Evolutionary conservation across 768 basidiomycete genomes (phyloP), one percentile per base, ranked within the genome.

Genomic region (Collybia sp.): DNA sequence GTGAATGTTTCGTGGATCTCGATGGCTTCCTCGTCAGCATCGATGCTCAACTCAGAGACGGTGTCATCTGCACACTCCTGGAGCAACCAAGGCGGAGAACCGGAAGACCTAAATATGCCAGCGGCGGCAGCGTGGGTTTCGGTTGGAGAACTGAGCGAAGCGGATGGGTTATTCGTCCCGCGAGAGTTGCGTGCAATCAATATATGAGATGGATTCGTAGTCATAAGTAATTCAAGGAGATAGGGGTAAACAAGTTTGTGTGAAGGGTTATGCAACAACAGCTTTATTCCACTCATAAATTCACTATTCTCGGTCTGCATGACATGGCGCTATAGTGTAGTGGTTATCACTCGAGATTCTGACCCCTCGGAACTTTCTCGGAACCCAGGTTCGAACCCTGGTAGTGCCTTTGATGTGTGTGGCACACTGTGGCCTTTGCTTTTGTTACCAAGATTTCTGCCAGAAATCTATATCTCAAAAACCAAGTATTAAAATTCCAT

Each of bases 111-210:
- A 61, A 92, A 91, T 48, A 91, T 83, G 36, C 89, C 89, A 25
- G 88, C 75, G 1, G 89, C 89, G 1, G 90, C 88, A 1, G 89
- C 89, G 64, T 91, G 89, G 0, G 90, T 92, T 63, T 93, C 89
- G 30, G 85, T 90, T 3, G 88, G 89, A 5, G 85, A 87, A 56
- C 86, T 89, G 48, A 92, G 80, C 10, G 87, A 75, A 1, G 89
- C 88, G 5, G 86, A 84, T 2, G 85, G 82, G 54, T 86, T 86
- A 54, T 83, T 82, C 3, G 71, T 73, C 11, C 88, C 85, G 34
- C 89, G 75, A 13, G 90, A 89, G 53, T 87, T 86, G 56, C 90
- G 82, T 8, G 90, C 90, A 51, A 93, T 92, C 59, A 93, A 85
- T 52, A 91, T 87, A 60, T 91, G 88, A 6, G 89, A 84, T 1